A percentile compares a stretch with the other conserved stretches of the same genome.
These are phyloP conservation scores for Hura crepitans DNA, from an alignment of 441 rosid genomes.

Conservation along the genomic window DNA sequence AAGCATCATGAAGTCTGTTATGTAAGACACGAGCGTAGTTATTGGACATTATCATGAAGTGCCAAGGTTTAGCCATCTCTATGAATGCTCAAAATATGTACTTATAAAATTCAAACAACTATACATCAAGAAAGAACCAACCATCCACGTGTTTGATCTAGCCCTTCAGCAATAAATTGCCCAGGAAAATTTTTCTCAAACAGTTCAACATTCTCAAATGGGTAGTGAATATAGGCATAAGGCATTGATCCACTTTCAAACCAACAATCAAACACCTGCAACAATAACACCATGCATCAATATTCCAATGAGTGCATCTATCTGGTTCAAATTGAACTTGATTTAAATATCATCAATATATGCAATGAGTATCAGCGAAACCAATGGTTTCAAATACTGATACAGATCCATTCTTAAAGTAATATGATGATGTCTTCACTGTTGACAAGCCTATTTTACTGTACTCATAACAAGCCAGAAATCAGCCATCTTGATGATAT, in stretches of 20 bases:
- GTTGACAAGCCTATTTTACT: background rate
- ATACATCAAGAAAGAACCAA: conserved; percentile 34
- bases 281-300: conserved; percentile 17
- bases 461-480: background rate
- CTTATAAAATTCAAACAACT: background rate
- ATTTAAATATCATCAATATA: background rate
- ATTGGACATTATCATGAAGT: background rate
- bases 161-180: conserved; percentile 95
- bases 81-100: background rate
- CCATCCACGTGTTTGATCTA: conserved; percentile 99
- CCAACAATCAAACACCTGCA: conserved; percentile 99
- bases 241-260: conserved; percentile 99
- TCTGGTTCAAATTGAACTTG: background rate
- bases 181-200: conserved; percentile 97
- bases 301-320: background rate
- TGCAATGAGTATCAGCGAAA: background rate
- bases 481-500: background rate
- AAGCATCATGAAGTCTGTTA: background rate
- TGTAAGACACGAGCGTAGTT: background rate
- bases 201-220: conserved; percentile 86
- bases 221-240: conserved; percentile 93
- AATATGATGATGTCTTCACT: background rate
- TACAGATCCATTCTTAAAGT: background rate
- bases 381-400: background rate
- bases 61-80: background rate